A percentile compares a stretch with the other conserved stretches of the same genome.
Evolutionary conservation across 2,329 filamentous ascomycete genomes (phyloP).

Genomic region (Stachybotrys chlorohalonatus): DNA sequence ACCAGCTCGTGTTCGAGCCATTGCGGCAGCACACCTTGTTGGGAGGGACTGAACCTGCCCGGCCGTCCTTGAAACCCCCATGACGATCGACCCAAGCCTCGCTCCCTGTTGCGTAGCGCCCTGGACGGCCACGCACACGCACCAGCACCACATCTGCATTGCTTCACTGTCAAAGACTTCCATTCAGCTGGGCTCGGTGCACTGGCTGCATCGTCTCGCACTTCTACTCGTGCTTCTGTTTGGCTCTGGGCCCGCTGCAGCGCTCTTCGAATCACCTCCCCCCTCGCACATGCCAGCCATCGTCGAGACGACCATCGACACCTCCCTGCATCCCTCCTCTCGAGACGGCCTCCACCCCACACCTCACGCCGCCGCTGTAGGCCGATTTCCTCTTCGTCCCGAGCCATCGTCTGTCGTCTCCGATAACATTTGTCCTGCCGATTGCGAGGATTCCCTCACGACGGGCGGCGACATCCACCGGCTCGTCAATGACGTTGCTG

Average conservation of each 20-base stretch:
- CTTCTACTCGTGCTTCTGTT: neutral
- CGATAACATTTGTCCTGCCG: neutral
- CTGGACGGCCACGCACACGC: neutral
- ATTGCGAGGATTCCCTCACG: neutral
- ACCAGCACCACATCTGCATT: neutral
- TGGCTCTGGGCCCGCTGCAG: neutral
- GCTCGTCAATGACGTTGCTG: constrained; percentile 18
- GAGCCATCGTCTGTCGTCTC: neutral
- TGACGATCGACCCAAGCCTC: neutral
- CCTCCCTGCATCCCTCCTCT: neutral
- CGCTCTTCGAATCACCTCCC: neutral
- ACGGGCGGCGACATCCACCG: neutral
- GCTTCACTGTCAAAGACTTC: neutral
- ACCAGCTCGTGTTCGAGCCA: neutral
- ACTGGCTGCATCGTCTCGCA: neutral
- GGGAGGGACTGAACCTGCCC: neutral
- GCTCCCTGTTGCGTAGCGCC: neutral
- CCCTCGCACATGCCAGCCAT: neutral
- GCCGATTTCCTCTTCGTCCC: neutral
- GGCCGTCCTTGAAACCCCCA: neutral
- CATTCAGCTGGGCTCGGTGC: neutral
- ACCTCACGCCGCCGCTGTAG: neutral
- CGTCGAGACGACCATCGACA: neutral
- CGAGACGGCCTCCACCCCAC: neutral
- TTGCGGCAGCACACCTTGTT: neutral